These are phyloP conservation scores for Arthrobotrys musiformis DNA, from an alignment of 2,329 filamentous ascomycete genomes.

Conservation along the genomic window DNA sequence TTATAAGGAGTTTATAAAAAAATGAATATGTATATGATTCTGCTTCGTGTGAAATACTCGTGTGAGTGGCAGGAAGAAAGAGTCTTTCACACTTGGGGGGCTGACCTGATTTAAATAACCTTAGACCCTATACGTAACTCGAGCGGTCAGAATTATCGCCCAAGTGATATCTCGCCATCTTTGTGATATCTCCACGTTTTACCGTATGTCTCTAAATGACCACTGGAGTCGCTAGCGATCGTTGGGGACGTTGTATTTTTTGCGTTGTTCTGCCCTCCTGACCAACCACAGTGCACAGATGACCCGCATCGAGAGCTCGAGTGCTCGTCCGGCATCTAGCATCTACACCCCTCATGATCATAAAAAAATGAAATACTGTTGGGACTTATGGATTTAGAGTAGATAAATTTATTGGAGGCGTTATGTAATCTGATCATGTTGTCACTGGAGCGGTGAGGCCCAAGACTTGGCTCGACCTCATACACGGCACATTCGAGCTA, in stretches of 20 bases:
- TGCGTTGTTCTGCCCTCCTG: constrained; percentile 53
- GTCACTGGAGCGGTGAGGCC: background rate
- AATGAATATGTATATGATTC: background rate
- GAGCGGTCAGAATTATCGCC: constrained; percentile 25
- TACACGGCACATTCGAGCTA: background rate
- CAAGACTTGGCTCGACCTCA: background rate
- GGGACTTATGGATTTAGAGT: background rate
- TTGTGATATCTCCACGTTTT: constrained; percentile 51
- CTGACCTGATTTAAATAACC: constrained; percentile 54
- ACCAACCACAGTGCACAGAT: constrained; percentile 44
- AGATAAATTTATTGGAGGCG: background rate
- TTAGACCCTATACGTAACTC: constrained; percentile 12
- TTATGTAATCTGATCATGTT: background rate
- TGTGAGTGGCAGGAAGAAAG: constrained; percentile 30
- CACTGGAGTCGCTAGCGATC: too few relatives aligned
- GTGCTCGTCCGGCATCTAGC: background rate
- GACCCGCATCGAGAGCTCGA: constrained; percentile 27
- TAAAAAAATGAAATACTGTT: background rate
- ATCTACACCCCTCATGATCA: constrained; percentile 36
- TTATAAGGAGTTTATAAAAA: constrained; percentile 21
- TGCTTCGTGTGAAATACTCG: constrained; percentile 15
- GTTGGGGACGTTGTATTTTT: constrained; percentile 43
- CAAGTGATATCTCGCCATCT: constrained; percentile 44
- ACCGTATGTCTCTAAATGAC: constrained; percentile 18
- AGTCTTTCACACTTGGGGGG: constrained; percentile 36